Evolutionary conservation across 768 basidiomycete genomes (phyloP).

Genomic region (Tulasnella sp.): DNA sequence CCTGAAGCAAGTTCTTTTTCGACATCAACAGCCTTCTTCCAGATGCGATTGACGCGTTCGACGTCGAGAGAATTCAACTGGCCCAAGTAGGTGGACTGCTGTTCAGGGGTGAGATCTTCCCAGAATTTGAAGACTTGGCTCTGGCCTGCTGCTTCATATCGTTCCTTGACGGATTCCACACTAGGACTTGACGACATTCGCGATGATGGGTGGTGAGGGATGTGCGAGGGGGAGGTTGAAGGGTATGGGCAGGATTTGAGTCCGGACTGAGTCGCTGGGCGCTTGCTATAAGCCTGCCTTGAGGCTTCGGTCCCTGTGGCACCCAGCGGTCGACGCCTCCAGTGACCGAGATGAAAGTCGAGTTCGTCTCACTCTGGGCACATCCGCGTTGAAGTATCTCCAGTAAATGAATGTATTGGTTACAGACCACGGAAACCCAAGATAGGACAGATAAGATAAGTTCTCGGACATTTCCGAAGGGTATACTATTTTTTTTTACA

Average conservation of each 20-base stretch:
- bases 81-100: conserved; percentile 57
- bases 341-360: too few species aligned
- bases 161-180: conserved; percentile 32
- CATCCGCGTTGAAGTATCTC: background rate
- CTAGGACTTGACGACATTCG: background rate
- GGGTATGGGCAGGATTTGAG: background rate
- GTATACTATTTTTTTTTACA: conserved; percentile 1
- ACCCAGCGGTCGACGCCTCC: background rate
- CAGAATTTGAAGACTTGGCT: conserved; percentile 87
- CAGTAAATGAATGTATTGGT: conserved; percentile 5
- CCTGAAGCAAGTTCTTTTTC: conserved; percentile 48
- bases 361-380: background rate
- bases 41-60: conserved; percentile 86
- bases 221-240: background rate
- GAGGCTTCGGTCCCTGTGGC: background rate
- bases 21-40: conserved; percentile 64
- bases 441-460: background rate
- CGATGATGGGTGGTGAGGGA: background rate
- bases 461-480: background rate
- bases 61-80: conserved; percentile 83
- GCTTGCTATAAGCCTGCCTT: background rate
- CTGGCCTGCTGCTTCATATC: conserved; percentile 78
- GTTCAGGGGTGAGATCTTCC: conserved; percentile 58
- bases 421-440: background rate
- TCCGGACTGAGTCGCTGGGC: background rate